phyloP scores from a whole-genome alignment of 495 filamentous ascomycete genomes.

The Pyrenula aspistea region DNA sequence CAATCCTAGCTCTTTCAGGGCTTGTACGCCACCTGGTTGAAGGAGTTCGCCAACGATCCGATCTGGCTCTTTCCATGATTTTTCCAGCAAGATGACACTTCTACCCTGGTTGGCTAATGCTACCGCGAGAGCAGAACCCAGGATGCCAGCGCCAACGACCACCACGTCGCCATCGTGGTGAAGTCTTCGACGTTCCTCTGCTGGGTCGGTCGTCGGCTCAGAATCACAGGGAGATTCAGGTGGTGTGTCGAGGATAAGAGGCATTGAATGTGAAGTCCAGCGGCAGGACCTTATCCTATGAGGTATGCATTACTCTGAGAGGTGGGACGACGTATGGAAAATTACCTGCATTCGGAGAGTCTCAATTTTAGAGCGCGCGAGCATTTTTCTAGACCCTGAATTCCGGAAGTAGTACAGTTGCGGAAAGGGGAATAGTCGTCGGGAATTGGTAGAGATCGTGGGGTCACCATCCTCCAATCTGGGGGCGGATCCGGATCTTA shows the following conservation, averaged over 20 bases:
- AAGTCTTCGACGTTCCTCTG: slow-evolving; percentile 27
- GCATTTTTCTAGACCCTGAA: too few relatives aligned
- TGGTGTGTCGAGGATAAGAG: neutral
- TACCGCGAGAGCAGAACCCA: slow-evolving; percentile 81
- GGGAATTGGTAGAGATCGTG: too few relatives aligned
- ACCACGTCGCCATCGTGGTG: slow-evolving; percentile 65
- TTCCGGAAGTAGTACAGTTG: too few relatives aligned
- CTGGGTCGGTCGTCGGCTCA: slow-evolving; percentile 7
- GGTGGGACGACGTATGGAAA: too few relatives aligned
- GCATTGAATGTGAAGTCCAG: neutral
- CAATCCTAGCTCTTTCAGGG: slow-evolving; percentile 71
- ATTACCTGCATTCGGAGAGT: too few relatives aligned
- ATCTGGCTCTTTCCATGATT: slow-evolving; percentile 84
- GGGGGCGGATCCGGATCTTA: too few relatives aligned
- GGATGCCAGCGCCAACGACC: slow-evolving; percentile 79
- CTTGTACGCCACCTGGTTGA: slow-evolving; percentile 80
- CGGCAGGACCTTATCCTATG: too few relatives aligned
- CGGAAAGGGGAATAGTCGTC: too few relatives aligned
- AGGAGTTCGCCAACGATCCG: slow-evolving; percentile 92
- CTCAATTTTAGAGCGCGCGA: too few relatives aligned
- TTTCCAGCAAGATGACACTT: slow-evolving; percentile 82
- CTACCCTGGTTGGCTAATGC: slow-evolving; percentile 79
- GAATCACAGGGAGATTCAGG: neutral
- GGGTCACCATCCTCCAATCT: too few relatives aligned
- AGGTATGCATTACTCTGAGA: too few relatives aligned